phyloP scores from a whole-genome alignment of 768 basidiomycete species.

The Serendipita sp. region DNA sequence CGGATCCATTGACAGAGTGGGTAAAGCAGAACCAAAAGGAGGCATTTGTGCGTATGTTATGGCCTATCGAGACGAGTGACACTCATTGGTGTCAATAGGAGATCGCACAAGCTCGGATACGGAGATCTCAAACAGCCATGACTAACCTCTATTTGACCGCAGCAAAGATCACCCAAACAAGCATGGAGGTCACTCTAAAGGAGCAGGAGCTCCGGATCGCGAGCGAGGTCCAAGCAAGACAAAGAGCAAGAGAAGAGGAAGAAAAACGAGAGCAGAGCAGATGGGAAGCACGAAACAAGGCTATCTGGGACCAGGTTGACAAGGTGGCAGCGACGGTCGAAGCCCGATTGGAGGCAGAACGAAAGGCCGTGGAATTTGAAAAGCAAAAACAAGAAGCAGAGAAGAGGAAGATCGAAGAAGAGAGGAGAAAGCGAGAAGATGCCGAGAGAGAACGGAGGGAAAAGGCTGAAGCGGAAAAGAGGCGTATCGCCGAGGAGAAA shows the following conservation, averaged over 20 bases:
- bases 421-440: slow-evolving; percentile 25
- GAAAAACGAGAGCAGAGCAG: slow-evolving; percentile 34
- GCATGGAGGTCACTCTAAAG: slow-evolving; percentile 32
- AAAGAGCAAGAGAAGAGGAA: slow-evolving; percentile 28
- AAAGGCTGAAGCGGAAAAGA: slow-evolving; percentile 18
- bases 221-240: neutral
- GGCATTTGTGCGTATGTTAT: slow-evolving; percentile 24
- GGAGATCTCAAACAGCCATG: slow-evolving; percentile 17
- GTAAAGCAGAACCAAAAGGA: slow-evolving; percentile 33
- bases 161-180: slow-evolving; percentile 31
- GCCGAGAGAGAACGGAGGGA: slow-evolving; percentile 22
- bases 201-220: slow-evolving; percentile 31
- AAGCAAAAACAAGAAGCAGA: slow-evolving; percentile 29
- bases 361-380: slow-evolving; percentile 28
- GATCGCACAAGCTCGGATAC: slow-evolving; percentile 13
- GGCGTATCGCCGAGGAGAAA: slow-evolving; percentile 6
- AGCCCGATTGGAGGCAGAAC: slow-evolving; percentile 39
- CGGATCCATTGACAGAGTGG: slow-evolving; percentile 36
- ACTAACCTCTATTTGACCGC: slow-evolving; percentile 12
- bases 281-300: slow-evolving; percentile 45
- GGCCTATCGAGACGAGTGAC: slow-evolving; percentile 15
- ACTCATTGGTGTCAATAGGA: slow-evolving; percentile 12
- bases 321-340: neutral
- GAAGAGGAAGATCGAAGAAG: slow-evolving; percentile 26
- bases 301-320: slow-evolving; percentile 44